Base-by-base conservation (phyloP, 371 early-diverging fungal genomes). In the Parasitella parasitica region DNA sequence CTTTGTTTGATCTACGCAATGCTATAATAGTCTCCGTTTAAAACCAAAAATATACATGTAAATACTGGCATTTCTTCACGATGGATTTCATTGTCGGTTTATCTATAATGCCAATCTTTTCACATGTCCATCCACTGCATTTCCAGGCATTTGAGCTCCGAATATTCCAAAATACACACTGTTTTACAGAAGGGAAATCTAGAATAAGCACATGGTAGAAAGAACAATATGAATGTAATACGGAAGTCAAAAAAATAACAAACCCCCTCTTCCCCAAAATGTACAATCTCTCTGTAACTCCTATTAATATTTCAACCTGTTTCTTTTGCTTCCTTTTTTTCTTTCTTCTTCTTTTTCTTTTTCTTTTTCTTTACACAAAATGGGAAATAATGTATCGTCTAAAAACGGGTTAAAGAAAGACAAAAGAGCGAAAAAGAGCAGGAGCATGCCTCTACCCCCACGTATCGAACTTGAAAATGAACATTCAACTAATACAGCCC, bases 401-500 rank as follows among this genome's bases (percentile, higher is more conserved):
- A 61, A 61, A 61, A 60, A 59, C 22, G 54, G 37, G n/a, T 30
- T 57, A 61, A 61, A 62, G 38, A 69, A 69, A 49, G 64, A 53
- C 24, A 61, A 53, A 18, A 34, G 57, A 4, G 54, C 48, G 6
- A 57, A 34, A 36, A 70, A 57, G 48, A 69, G 46, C 48, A 65
- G 61, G 22, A 64, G 65, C 28, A 57, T 57, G 59, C 65, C 65
- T 12, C 30, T 57, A 28, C 65, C 65, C 20, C 61, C 64, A 3
- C 70, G 65, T 54, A 52, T 57, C 7, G 66, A 65, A 6, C 61
- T 70, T 13, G 81, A 81, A 20, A 78, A 81, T 56, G 77, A 78
- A n/a, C 64, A 75, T 36, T 71, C 75, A 26, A 76, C 68, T 16
- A 78, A 76, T 51, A 81, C 81, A 18, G 75, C 81, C 0, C 76